These are phyloP conservation scores for Ziziphus jujuba DNA, from an alignment of 306 rosid genomes.

Conservation along the genomic window DNA sequence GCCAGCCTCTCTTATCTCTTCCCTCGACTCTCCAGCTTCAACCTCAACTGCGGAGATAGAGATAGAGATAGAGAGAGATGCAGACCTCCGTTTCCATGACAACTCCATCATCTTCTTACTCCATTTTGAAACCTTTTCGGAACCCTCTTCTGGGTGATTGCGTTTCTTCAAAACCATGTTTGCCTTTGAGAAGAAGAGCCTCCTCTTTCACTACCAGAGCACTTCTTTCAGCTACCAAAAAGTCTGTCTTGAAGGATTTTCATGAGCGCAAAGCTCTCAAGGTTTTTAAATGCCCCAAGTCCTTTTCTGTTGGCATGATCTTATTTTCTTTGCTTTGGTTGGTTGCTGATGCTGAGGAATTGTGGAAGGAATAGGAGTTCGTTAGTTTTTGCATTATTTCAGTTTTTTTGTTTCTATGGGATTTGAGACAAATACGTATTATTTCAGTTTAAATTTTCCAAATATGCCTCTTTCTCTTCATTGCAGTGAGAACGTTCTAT, in stretches of 20 bases:
- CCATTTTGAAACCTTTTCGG: constrained; percentile 45
- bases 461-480: too few relatives aligned
- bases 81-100: constrained; percentile 52
- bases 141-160: constrained; percentile 40
- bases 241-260: constrained; percentile 63
- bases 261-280: constrained; percentile 73
- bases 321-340: not conserved
- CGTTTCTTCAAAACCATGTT: constrained; percentile 35
- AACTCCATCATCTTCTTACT: constrained; percentile 48
- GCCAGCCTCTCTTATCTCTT: constrained; percentile 51
- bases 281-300: constrained; percentile 38
- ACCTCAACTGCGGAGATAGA: constrained; percentile 13
- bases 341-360: not conserved
- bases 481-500: too few relatives aligned
- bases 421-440: too few relatives aligned
- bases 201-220: constrained; percentile 48
- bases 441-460: too few relatives aligned
- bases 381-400: too few relatives aligned
- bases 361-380: too few relatives aligned
- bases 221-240: constrained; percentile 54
- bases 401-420: too few relatives aligned
- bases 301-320: not conserved
- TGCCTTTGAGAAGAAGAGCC: constrained; percentile 45
- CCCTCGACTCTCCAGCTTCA: constrained; percentile 21
- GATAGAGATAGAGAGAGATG: constrained; percentile 33